Base-by-base conservation (phyloP, 1,284 basidiomycete genomes). In the Ustilago shanxiensis region DNA sequence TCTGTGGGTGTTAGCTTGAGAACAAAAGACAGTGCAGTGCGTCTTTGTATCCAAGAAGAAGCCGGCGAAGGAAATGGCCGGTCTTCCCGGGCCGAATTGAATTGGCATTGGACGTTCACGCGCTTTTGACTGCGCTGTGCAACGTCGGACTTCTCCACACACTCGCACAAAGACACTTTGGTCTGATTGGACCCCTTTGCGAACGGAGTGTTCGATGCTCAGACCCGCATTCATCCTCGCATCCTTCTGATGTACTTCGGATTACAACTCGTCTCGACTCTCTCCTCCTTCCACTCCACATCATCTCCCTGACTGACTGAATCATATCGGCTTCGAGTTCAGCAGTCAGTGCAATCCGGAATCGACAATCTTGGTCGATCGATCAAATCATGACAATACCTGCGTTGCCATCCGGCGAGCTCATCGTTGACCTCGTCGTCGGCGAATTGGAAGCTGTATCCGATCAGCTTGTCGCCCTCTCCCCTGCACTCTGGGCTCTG, bases 401-500 rank as follows among this genome's bases (percentile, higher is more conserved):
- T 3, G 14, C 45, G 6, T n/a, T 50, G 52, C 53, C 60, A 0
- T 37, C 53, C 33, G 64, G 60, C 39, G 60, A 67, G 51, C 64
- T 72, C 39, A 52, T 53, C 39, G 70, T 60, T 22, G 70, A 72
- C 57, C 60, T 72, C 18, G 49, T 67, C 26, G 60, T 72, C 22
- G 64, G 65, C 41, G 65, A 72, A 45, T 60, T 41, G 60, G 64
- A 72, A 31, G 65, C 70, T 11, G 56, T 60, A 18, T 60, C 56
- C 11, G 64, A 72, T 37, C 70, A 72, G 55, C 24, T 44, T 33
- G 70, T 72, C 11, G 65, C 70, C 33, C 60, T 64, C 22, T 72
- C 70, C 18, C 26, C 70, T 16, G 37, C 70, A 5, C 65, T 72
- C 0, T 72, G 70, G 64, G 14, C 59, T 41, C 13, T 64, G 0